Base-by-base conservation (phyloP, 1,284 basidiomycete species). In the Rhizoctonia solani region DNA sequence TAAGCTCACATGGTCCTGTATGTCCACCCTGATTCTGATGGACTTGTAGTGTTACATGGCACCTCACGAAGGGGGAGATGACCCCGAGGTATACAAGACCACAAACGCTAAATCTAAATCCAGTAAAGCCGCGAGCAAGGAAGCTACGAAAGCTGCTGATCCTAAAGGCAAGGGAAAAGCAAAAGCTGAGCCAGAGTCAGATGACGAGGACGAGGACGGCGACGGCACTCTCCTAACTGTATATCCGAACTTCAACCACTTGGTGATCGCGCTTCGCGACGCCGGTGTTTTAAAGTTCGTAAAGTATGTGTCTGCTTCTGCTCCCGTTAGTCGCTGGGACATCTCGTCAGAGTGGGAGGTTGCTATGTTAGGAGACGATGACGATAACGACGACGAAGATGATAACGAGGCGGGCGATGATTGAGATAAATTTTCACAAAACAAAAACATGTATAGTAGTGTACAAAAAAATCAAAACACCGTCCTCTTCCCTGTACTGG, bases 231-330 rank as follows among this genome's bases (percentile, higher is more conserved):
- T 99, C 27, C 79, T 98, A 47, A 95, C 92, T 11, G 88, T 93
- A 52, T 90, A 94, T 72, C 93, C 95, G 0, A 87, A 88, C 8
- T 99, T 94, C 80, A 98, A 98, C 78, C 86, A 89, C 39, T 81
- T 99, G 37, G 82, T 95, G 46, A 83, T 99, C 37, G 96, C 97
- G 19, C 79, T 98, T 70, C 85, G 96, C 21, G 96, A 99, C 77
- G 91, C 95, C 72, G 87, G 91, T 19, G 95, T 99, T 52, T 89
- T 98, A 87, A 84, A 86, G 46, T 97, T 96, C 75, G 92, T 95
- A 69, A 97, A 96, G 77, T 97, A 96, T 73, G 85, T 96, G n/a
- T 90, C 89, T 27, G 90, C 91, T 9, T 85, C 86, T 1, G 94
- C 94, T 0, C 85, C 88, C 42, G 92, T 93, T 6, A 93, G 91